phyloP scores from a whole-genome alignment of 2,329 filamentous ascomycete genomes.

The Pseudocercospora fijiensis region DNA sequence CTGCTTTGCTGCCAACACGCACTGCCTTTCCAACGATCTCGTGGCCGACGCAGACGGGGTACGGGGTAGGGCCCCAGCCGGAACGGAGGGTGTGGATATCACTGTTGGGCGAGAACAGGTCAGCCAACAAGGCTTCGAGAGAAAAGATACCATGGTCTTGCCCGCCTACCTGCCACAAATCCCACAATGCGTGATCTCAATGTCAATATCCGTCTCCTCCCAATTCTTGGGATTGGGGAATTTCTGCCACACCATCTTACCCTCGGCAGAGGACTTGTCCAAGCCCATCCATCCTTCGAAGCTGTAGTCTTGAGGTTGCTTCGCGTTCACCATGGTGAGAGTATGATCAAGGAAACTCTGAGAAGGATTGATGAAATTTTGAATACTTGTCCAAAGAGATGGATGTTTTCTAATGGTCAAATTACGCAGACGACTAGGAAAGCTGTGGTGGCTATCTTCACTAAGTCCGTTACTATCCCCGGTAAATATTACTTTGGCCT shows the following conservation, averaged over 20 bases:
- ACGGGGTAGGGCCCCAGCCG: constrained; percentile 48
- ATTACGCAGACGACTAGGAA: neutral
- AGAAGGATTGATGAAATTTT: neutral
- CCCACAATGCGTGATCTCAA: constrained; percentile 43
- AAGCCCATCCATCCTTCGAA: constrained; percentile 61
- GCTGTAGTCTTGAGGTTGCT: constrained; percentile 42
- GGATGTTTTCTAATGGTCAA: too few relatives aligned
- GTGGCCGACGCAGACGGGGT: constrained; percentile 40
- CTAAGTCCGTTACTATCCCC: neutral
- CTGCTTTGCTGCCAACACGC: constrained; percentile 35
- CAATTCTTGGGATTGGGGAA: constrained; percentile 43
- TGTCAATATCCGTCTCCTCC: constrained; percentile 43
- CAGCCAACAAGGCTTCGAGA: neutral
- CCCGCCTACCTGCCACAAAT: constrained; percentile 33
- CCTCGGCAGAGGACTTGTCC: constrained; percentile 50
- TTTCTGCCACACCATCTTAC: constrained; percentile 56
- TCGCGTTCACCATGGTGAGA: neutral
- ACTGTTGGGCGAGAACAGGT: constrained; percentile 9
- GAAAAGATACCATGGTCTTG: neutral
- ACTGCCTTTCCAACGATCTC: constrained; percentile 39
- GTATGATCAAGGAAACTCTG: neutral
- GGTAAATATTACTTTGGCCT: too few relatives aligned
- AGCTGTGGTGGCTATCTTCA: neutral
- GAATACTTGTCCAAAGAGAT: neutral
- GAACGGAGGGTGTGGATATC: constrained; percentile 37